Percentiles rank a stretch among this genome's conserved stretches.
Conservation (phyloP, 345 rosid species). For the Streptanthus diversifolius region DNA sequence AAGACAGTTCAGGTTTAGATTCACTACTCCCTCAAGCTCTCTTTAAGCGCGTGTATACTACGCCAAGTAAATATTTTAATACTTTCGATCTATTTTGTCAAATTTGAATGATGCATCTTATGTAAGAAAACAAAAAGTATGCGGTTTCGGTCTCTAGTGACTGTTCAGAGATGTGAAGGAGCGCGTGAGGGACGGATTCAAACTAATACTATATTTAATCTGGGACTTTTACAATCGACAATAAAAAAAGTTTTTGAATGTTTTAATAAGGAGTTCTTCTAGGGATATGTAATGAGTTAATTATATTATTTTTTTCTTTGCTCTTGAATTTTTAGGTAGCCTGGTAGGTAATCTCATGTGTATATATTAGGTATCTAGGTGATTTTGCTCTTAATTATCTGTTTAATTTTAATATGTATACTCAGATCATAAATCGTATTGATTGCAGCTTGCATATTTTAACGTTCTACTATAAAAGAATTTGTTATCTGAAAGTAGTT, state of each 20-base stretch:
- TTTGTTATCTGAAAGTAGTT: not conserved
- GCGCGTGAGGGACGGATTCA: constrained; percentile 15
- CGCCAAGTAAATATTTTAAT: not conserved
- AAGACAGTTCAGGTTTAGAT: constrained; percentile 28
- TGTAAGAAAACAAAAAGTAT: not conserved
- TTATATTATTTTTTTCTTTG: not conserved
- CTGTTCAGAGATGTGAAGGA: not conserved
- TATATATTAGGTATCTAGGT: too few relatives aligned
- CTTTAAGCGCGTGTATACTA: not conserved
- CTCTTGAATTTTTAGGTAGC: constrained; percentile 3
- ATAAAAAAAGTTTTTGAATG: not conserved
- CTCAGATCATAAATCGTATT: not conserved
- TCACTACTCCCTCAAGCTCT: constrained; percentile 20
- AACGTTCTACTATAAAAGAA: not conserved
- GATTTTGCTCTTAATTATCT: not conserved
- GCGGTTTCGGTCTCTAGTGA: not conserved
- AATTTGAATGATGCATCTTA: not conserved
- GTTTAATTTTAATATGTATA: not conserved
- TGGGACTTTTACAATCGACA: not conserved
- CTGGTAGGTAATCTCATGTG: not conserved
- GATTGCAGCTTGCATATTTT: not conserved
- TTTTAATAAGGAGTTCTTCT: not conserved
- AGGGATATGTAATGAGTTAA: constrained; percentile 20
- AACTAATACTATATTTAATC: not conserved
- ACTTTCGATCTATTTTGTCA: not conserved